Evolutionary conservation across 768 basidiomycete genomes (phyloP).

Genomic region (Filobasidium floriforme): DNA sequence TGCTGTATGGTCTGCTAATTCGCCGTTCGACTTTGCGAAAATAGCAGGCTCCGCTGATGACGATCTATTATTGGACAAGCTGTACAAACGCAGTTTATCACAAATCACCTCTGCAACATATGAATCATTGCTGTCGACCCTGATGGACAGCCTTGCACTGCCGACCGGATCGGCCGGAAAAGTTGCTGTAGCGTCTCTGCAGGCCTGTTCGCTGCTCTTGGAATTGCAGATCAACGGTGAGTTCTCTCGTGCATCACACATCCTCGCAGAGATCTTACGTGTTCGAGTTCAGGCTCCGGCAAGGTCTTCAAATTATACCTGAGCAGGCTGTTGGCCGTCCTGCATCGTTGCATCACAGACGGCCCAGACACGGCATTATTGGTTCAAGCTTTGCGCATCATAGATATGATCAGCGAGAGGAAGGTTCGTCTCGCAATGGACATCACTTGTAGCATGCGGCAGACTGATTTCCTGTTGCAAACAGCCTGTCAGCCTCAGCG

Average conservation of each 20-base stretch:
- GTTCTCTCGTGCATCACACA: not conserved
- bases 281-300: not conserved
- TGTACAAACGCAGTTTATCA: not conserved
- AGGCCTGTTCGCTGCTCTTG: not conserved
- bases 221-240: not conserved
- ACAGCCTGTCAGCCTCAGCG: conserved; percentile 15
- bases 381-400: not conserved
- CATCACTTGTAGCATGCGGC: no score
- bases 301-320: not conserved
- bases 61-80: not conserved
- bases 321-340: not conserved
- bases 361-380: not conserved
- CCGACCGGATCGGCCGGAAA: no score
- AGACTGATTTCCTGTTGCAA: no score
- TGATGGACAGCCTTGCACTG: not conserved
- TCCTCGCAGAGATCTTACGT: not conserved
- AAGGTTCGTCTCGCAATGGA: not conserved
- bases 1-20: no score
- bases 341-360: not conserved
- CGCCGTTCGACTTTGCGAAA: no score
- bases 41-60: not conserved
- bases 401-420: not conserved
- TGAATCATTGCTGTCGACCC: not conserved
- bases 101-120: not conserved
- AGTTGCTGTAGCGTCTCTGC: not conserved